These are phyloP conservation scores for Emmonsiellopsis sp. DNA, from an alignment of 2,329 filamentous ascomycete species.

Conservation along the genomic window DNA sequence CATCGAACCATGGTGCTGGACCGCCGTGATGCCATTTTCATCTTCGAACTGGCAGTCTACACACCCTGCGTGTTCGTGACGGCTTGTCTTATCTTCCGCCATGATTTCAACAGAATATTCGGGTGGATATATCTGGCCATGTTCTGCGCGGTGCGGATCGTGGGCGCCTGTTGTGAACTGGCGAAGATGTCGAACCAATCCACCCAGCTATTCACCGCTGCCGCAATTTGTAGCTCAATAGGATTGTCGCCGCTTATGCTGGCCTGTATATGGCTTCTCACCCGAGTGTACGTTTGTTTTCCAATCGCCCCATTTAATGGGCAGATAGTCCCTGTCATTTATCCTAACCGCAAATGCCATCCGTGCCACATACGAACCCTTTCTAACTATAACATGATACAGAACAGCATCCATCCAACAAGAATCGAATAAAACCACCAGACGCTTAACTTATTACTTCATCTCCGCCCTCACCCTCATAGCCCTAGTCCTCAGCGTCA, in stretches of 20 bases:
- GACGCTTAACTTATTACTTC: constrained; percentile 19
- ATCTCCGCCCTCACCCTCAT: constrained; percentile 23
- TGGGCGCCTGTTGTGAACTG: constrained; percentile 44
- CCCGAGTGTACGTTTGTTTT: constrained; percentile 21
- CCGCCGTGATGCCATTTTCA: constrained; percentile 24
- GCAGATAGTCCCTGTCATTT: no score
- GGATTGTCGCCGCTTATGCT: constrained; percentile 44
- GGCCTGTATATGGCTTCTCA: constrained; percentile 37
- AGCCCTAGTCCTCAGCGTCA: constrained; percentile 32
- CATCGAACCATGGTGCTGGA: constrained; percentile 9
- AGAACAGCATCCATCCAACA: constrained; percentile 19
- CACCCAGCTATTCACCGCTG: constrained; percentile 30
- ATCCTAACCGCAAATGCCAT: background rate
- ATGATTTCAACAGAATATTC: constrained; percentile 33
- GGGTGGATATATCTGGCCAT: constrained; percentile 49
- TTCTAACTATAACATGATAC: background rate
- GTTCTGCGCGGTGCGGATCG: constrained; percentile 44
- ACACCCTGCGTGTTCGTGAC: constrained; percentile 24
- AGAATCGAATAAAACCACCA: constrained; percentile 12
- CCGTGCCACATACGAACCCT: background rate
- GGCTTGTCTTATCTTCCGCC: constrained; percentile 23
- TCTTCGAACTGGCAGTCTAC: constrained; percentile 29
- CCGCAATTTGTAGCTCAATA: constrained; percentile 37
- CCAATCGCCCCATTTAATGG: no score
- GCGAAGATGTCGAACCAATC: constrained; percentile 38